phyloP scores from a whole-genome alignment of 1,139 yeast species.

The Kodamaea ohmeri region DNA sequence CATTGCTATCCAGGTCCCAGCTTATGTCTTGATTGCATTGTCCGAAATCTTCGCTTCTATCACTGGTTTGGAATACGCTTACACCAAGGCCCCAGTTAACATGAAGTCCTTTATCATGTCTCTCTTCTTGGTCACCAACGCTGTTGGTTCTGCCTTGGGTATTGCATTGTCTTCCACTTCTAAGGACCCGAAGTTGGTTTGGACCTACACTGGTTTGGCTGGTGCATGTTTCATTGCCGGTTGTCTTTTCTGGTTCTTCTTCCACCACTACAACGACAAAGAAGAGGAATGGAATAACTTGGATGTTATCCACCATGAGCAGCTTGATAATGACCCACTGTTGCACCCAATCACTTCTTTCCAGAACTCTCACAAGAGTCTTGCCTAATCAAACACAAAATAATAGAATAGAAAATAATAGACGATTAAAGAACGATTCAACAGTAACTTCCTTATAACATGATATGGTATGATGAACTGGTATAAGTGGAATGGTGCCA shows the following conservation, averaged over 20 bases:
- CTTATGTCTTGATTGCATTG: constrained; percentile 58
- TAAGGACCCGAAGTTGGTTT: constrained; percentile 63
- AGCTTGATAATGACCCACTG: constrained; percentile 14
- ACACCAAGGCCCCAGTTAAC: constrained; percentile 63
- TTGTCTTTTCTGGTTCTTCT: constrained; percentile 57
- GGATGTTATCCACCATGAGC: constrained; percentile 33
- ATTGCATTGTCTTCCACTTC: constrained; percentile 68
- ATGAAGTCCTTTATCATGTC: constrained; percentile 71
- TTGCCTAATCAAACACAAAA: constrained; percentile 12
- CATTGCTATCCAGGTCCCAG: constrained; percentile 64
- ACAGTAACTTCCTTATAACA: no score
- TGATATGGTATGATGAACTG: no score
- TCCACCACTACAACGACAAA: constrained; percentile 52
- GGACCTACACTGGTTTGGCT: constrained; percentile 66
- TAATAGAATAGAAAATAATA: neutral
- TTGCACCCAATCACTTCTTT: constrained; percentile 16
- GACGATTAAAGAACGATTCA: no score
- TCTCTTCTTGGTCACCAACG: constrained; percentile 57
- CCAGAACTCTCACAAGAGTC: constrained; percentile 16
- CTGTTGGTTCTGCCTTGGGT: constrained; percentile 70
- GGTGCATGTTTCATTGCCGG: constrained; percentile 61
- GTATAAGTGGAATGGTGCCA: no score
- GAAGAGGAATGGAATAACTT: constrained; percentile 63
- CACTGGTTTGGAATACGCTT: constrained; percentile 68
- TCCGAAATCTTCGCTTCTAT: constrained; percentile 66